Percentiles rank a stretch among this genome's conserved stretches.
Conservation (phyloP, 805 yeast genomes). For the Debaryomyces hansenii region DNA sequence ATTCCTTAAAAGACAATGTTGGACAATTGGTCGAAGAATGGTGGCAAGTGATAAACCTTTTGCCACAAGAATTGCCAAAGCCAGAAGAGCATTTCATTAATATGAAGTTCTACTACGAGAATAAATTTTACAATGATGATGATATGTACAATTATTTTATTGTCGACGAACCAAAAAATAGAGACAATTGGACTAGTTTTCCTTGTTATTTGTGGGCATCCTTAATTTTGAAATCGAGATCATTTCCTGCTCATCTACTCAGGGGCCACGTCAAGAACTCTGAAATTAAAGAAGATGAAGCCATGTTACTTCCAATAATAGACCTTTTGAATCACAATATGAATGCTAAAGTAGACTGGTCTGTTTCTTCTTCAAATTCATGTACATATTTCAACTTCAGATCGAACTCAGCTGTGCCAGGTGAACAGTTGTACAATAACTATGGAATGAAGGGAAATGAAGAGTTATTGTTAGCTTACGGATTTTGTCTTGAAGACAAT, state of each 20-base stretch:
- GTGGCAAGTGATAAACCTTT: conserved; percentile 39
- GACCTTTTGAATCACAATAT: conserved; percentile 79
- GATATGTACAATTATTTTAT: conserved; percentile 32
- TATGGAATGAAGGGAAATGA: conserved; percentile 90
- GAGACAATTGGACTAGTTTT: conserved; percentile 60
- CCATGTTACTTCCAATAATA: conserved; percentile 74
- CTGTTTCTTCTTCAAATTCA: conserved; percentile 11
- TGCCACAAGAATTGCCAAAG: conserved; percentile 29
- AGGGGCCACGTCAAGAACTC: conserved; percentile 26
- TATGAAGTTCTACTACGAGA: conserved; percentile 45
- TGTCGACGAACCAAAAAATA: conserved; percentile 12
- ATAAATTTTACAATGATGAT: conserved; percentile 37
- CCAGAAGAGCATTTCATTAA: conserved; percentile 38
- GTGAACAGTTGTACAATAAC: conserved; percentile 67
- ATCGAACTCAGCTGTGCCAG: conserved; percentile 30
- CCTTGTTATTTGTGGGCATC: conserved; percentile 75
- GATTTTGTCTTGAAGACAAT: conserved; percentile 64
- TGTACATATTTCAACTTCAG: conserved; percentile 41
- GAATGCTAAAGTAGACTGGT: conserved; percentile 65
- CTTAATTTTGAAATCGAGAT: conserved; percentile 69
- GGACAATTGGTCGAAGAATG: conserved; percentile 58
- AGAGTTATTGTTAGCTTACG: conserved; percentile 78
- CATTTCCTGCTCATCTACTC: conserved; percentile 75
- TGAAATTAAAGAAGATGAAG: conserved; percentile 42
- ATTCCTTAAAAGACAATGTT: conserved; percentile 50